phyloP scores from a whole-genome alignment of 1,139 yeast genomes.

The Sugiyamaella neomexicana region DNA sequence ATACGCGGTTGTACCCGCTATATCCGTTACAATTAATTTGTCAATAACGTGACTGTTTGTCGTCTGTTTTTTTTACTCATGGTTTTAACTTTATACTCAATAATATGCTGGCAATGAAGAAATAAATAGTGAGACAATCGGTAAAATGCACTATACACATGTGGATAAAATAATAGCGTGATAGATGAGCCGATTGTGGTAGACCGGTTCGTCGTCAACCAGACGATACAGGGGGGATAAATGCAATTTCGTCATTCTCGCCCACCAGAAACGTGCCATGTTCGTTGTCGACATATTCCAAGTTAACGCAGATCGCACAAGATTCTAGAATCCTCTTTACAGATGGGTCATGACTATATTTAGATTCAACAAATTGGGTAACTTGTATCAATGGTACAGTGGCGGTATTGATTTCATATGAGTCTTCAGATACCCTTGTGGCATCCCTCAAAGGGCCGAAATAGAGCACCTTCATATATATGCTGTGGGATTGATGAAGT shows the following conservation, averaged over 20 bases:
- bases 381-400: neutral
- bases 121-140: too few species aligned
- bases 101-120: too few species aligned
- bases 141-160: too few species aligned
- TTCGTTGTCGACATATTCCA: conserved; percentile 37
- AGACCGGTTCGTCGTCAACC: conserved; percentile 31
- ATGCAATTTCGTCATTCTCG: conserved; percentile 38
- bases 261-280: conserved; percentile 23
- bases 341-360: conserved; percentile 5
- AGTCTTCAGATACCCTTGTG: conserved; percentile 12
- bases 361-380: neutral
- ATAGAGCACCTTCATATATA: conserved; percentile 26
- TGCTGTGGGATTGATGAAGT: neutral
- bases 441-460: conserved; percentile 29
- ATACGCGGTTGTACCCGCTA: too few species aligned
- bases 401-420: neutral
- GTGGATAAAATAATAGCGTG: neutral
- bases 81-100: too few species aligned
- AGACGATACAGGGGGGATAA: conserved; percentile 46
- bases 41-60: too few species aligned
- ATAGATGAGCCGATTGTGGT: neutral
- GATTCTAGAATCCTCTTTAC: conserved; percentile 30
- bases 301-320: conserved; percentile 41
- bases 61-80: too few species aligned
- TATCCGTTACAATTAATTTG: too few species aligned